Conservation (phyloP, 495 filamentous ascomycete genomes). For the Podospora tetraspora region DNA sequence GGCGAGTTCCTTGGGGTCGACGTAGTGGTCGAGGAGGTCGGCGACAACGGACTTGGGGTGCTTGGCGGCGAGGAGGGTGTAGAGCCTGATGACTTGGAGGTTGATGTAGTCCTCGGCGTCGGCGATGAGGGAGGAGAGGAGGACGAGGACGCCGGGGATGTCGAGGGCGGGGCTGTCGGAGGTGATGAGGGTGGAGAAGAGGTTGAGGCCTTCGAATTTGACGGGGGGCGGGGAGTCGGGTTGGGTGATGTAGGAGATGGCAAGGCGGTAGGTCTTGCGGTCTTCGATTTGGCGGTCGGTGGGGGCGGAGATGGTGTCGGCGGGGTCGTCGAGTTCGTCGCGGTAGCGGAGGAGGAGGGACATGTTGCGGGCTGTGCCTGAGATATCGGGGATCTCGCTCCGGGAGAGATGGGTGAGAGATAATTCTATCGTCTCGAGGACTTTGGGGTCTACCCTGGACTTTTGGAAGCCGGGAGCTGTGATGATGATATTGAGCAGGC, state of each 20-base stretch:
- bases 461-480: constrained; percentile 57
- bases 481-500: constrained; percentile 61
- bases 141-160: constrained; percentile 59
- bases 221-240: constrained; percentile 67
- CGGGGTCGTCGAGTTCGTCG: constrained; percentile 41
- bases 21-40: constrained; percentile 63
- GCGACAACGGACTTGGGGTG: constrained; percentile 62
- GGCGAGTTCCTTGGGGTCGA: constrained; percentile 55
- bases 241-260: constrained; percentile 63
- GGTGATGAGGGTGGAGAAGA: constrained; percentile 60
- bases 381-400: constrained; percentile 27
- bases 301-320: constrained; percentile 25
- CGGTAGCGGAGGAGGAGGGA: constrained; percentile 54
- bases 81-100: constrained; percentile 61
- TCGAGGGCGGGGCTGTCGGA: constrained; percentile 61
- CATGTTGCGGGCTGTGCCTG: constrained; percentile 53
- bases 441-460: constrained; percentile 39
- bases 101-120: constrained; percentile 74
- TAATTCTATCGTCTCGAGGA: constrained; percentile 48
- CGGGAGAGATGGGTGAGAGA: constrained; percentile 44
- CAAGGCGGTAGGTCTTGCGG: constrained; percentile 63
- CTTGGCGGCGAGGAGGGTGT: constrained; percentile 57
- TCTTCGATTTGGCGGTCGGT: constrained; percentile 53
- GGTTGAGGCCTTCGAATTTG: constrained; percentile 69
- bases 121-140: constrained; percentile 61